phyloP scores from a whole-genome alignment of 805 yeast species.

The Yarrowia sp. region DNA sequence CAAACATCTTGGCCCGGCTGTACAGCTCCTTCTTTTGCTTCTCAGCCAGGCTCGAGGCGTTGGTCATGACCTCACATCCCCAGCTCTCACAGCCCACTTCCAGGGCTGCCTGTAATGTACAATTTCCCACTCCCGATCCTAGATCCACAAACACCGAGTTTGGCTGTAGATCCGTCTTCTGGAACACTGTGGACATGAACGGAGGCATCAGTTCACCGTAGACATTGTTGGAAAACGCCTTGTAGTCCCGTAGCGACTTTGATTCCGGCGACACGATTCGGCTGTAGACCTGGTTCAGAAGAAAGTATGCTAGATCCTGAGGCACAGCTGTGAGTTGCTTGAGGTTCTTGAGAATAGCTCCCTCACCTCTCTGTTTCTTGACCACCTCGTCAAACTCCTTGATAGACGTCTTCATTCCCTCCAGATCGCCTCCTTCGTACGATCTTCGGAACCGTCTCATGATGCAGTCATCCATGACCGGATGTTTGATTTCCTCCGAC shows the following conservation, averaged over 20 bases:
- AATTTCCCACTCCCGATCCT: slow-evolving; percentile 95
- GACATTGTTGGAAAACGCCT: slow-evolving; percentile 87
- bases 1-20: slow-evolving; percentile 66
- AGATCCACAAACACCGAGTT: slow-evolving; percentile 76
- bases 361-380: slow-evolving; percentile 49
- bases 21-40: slow-evolving; percentile 65
- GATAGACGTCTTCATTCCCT: slow-evolving; percentile 50
- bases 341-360: slow-evolving; percentile 50
- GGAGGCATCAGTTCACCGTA: slow-evolving; percentile 89
- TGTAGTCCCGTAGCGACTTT: slow-evolving; percentile 67
- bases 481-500: slow-evolving; percentile 46
- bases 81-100: slow-evolving; percentile 84
- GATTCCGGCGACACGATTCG: slow-evolving; percentile 81
- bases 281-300: slow-evolving; percentile 74
- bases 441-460: slow-evolving; percentile 48
- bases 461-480: slow-evolving; percentile 48
- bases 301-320: slow-evolving; percentile 61
- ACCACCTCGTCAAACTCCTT: slow-evolving; percentile 57
- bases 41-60: slow-evolving; percentile 73
- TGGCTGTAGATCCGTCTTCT: slow-evolving; percentile 62
- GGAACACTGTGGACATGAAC: slow-evolving; percentile 71
- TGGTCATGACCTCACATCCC: slow-evolving; percentile 89
- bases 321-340: slow-evolving; percentile 43
- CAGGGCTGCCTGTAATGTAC: slow-evolving; percentile 85
- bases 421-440: slow-evolving; percentile 46